Base-by-base conservation (phyloP, 164 flowering plant species). In the Chimonanthus salicifolius region DNA sequence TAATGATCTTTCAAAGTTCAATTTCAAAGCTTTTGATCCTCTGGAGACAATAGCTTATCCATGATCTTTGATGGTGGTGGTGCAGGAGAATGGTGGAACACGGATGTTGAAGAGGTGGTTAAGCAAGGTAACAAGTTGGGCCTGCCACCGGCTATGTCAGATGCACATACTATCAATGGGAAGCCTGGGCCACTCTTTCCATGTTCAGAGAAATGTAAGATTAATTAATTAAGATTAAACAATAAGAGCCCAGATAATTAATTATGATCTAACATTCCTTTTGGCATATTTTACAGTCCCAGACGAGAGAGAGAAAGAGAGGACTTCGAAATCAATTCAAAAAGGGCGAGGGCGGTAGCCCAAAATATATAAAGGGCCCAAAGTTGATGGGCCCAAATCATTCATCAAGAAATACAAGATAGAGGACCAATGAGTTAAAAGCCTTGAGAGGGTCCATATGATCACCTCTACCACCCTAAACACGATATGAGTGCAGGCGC, bases 81-180 rank as follows among this genome's bases (percentile, higher is more conserved):
- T 54, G 74, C 65, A 87, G 91, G 89, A 54, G 92, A 88, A 77
- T 88, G 90, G 92, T 88, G 90, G 92, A 81, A 87, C 76, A 74
- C 73, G 0, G 92, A 88, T 50, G 82, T 85, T 33, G 91, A 87
- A 77, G 68, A 72, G 10, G 43, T 81, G 3, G 89, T 79, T 7
- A 82, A 82, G 15, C 82, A 86, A 78, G 90, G 84, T 44, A 83
- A 77, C 68, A 60, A 72, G 63, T 54, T 83, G 77, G 92, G 92
- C 0, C 71, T 86, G 77, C 90, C 92, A 21, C 92, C 90, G 0
- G 72, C 73, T 7, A 78, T 76, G 77, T 87, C 92, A 0, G 92
- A 89, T 72, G 90, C 92, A 51, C 90, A 85, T 67, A 85, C 89
- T 5, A 88, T 88, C 79, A 88, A 88, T 68, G 92, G 90, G 8